Conservation (phyloP, 495 filamentous ascomycete genomes). For the Friedmanniomyces simplex region DNA sequence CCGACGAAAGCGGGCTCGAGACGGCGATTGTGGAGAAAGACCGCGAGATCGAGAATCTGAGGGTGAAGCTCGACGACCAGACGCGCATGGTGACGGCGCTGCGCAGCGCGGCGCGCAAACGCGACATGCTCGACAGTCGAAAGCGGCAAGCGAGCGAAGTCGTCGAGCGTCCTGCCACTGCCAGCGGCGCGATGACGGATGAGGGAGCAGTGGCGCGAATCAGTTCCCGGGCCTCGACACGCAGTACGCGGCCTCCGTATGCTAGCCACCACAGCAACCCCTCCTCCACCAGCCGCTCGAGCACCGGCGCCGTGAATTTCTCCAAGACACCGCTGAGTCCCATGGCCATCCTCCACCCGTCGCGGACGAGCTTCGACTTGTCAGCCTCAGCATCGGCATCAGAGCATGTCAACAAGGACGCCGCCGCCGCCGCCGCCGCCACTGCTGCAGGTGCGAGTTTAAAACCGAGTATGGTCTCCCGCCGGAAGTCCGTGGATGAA, state of each 20-base stretch:
- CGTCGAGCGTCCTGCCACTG: slow-evolving; percentile 3
- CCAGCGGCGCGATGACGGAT: neutral
- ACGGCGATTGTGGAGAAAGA: slow-evolving; percentile 77
- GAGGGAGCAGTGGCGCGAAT: neutral
- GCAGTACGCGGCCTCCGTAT: neutral
- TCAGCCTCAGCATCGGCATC: too few relatives aligned
- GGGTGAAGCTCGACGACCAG: slow-evolving; percentile 87
- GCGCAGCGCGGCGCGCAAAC: slow-evolving; percentile 73
- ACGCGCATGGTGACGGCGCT: slow-evolving; percentile 86
- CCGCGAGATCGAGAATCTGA: slow-evolving; percentile 81
- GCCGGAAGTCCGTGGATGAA: slow-evolving; percentile 62
- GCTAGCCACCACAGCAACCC: slow-evolving; percentile 14
- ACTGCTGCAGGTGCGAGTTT: slow-evolving; percentile 7
- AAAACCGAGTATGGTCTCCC: slow-evolving; percentile 4
- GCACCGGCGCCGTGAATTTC: slow-evolving; percentile 15
- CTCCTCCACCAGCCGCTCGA: slow-evolving; percentile 10
- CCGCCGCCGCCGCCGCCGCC: too few relatives aligned
- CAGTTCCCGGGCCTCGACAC: slow-evolving; percentile 7
- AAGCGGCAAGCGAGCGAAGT: neutral
- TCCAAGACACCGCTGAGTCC: slow-evolving; percentile 17
- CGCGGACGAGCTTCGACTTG: neutral
- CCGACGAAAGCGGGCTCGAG: slow-evolving; percentile 45
- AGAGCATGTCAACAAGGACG: too few relatives aligned
- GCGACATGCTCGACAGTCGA: slow-evolving; percentile 61
- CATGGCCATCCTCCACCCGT: slow-evolving; percentile 12